phyloP scores from a whole-genome alignment of 495 filamentous ascomycete genomes.

The Penicillium coffeae region DNA sequence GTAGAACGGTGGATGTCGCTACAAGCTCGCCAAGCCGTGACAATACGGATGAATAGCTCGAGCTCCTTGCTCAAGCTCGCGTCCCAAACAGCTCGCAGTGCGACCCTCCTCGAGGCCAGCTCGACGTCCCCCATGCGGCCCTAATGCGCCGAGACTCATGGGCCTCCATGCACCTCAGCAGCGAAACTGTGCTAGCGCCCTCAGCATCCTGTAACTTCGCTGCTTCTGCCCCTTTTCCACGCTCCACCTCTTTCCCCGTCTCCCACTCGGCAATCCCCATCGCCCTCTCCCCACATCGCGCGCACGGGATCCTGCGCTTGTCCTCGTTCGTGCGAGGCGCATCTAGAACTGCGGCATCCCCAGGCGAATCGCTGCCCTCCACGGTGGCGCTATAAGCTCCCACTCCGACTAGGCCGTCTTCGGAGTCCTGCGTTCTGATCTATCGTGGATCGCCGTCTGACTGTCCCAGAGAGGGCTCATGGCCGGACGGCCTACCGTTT shows the following conservation, averaged over 20 bases:
- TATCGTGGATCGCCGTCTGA: no score
- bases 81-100: background rate
- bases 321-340: background rate
- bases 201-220: background rate
- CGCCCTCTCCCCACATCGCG: conserved; percentile 16
- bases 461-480: no score
- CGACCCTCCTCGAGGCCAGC: background rate
- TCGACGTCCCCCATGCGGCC: background rate
- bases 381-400: background rate
- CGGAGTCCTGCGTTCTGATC: no score
- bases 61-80: background rate
- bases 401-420: no score
- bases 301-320: conserved; percentile 10
- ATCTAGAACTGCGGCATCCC: conserved; percentile 1
- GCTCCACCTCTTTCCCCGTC: conserved; percentile 21
- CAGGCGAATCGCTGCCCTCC: background rate
- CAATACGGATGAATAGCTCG: background rate
- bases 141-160: background rate
- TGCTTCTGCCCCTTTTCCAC: background rate
- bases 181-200: background rate
- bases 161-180: conserved; percentile 1
- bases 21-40: no score
- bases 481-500: no score
- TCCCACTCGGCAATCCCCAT: conserved; percentile 3
- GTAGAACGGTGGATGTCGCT: no score